phyloP scores from a whole-genome alignment of 306 rosid species.

The Vigna hirtella region DNA sequence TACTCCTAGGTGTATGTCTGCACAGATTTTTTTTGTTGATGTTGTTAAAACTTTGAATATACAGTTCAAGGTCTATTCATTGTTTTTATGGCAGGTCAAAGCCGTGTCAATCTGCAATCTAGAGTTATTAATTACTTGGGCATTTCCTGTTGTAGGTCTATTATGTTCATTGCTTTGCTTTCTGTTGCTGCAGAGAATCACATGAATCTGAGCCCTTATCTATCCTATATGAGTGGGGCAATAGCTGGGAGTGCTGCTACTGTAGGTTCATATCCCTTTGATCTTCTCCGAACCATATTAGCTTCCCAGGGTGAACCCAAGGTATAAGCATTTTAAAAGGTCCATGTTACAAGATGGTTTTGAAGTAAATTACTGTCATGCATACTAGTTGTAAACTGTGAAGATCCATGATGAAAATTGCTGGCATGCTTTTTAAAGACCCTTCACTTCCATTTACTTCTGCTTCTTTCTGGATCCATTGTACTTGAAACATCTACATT shows the following conservation, averaged over 20 bases:
- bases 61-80: constrained; percentile 4
- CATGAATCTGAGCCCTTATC: constrained; percentile 78
- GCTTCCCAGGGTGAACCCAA: constrained; percentile 99
- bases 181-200: constrained; percentile 82
- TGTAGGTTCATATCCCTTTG: constrained; percentile 97
- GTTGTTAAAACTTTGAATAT: not conserved
- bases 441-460: constrained; percentile 11
- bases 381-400: constrained; percentile 10
- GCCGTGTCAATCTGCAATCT: constrained; percentile 22
- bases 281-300: constrained; percentile 93
- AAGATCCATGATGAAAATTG: constrained; percentile 8
- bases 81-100: constrained; percentile 9
- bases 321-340: constrained; percentile 55
- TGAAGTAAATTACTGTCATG: constrained; percentile 15
- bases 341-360: not conserved
- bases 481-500: constrained; percentile 4
- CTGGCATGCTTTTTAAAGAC: constrained; percentile 1
- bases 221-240: constrained; percentile 92
- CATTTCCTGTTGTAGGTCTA: constrained; percentile 29
- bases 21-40: not conserved
- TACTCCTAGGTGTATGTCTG: constrained; percentile 33
- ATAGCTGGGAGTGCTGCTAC: constrained; percentile 97
- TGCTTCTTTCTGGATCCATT: not conserved
- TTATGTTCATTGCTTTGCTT: constrained; percentile 38
- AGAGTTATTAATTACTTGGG: not conserved